Conservation (phyloP, 768 basidiomycete species). For the Boletus pseudopeckii region DNA sequence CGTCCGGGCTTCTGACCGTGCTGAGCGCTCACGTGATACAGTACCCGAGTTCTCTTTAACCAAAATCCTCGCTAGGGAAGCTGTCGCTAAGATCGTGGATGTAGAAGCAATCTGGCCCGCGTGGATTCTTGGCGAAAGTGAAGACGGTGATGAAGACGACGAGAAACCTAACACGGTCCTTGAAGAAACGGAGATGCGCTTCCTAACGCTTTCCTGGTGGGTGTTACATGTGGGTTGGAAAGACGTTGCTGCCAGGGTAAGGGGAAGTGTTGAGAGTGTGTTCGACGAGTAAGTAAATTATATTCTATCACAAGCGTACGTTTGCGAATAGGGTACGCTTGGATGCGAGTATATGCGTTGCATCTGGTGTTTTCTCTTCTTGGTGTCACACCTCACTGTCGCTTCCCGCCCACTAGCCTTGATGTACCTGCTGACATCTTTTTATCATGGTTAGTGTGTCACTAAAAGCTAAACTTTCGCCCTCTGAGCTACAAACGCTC, state of each 20-base stretch:
- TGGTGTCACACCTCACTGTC: neutral
- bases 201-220: conserved; percentile 91
- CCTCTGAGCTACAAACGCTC: conserved; percentile 64
- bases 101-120: conserved; percentile 23
- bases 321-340: neutral
- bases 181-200: conserved; percentile 75
- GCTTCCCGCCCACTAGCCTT: neutral
- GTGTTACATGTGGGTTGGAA: conserved; percentile 90
- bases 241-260: conserved; percentile 69
- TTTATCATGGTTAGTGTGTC: conserved; percentile 56
- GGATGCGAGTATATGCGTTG: neutral
- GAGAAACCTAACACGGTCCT: conserved; percentile 37
- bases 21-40: conserved; percentile 48
- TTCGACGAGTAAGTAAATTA: conserved; percentile 68
- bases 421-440: conserved; percentile 8
- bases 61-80: conserved; percentile 24
- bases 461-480: conserved; percentile 70
- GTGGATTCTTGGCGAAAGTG: conserved; percentile 22
- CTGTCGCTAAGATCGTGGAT: conserved; percentile 25
- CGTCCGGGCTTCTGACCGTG: conserved; percentile 55
- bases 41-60: conserved; percentile 32
- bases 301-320: neutral
- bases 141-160: conserved; percentile 27
- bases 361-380: neutral
- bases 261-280: conserved; percentile 73